These are phyloP conservation scores for Russula vinacea DNA, from an alignment of 768 basidiomycete species.

Conservation along the genomic window DNA sequence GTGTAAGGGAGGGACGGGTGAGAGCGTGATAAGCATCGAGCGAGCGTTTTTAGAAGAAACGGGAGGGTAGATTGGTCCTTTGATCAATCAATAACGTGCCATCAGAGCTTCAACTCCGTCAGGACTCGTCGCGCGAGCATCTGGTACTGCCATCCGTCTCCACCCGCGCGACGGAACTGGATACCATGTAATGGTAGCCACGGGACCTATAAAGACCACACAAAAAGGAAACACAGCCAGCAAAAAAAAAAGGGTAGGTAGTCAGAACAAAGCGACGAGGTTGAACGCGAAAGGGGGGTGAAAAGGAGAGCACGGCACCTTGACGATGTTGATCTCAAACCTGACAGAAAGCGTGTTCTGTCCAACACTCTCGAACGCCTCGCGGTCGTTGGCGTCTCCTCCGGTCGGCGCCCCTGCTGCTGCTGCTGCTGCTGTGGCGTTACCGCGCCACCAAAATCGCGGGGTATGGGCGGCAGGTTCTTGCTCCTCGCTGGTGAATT, in stretches of 20 bases:
- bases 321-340: slow-evolving; percentile 97
- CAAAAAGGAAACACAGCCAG: background rate
- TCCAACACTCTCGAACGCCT: slow-evolving; percentile 69
- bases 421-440: slow-evolving; percentile 30
- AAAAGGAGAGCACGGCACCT: slow-evolving; percentile 47
- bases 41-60: background rate
- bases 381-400: slow-evolving; percentile 51
- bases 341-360: slow-evolving; percentile 81
- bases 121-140: slow-evolving; percentile 87
- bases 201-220: slow-evolving; percentile 58
- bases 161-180: slow-evolving; percentile 86
- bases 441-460: slow-evolving; percentile 48
- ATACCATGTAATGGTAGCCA: slow-evolving; percentile 92
- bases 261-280: slow-evolving; percentile 31
- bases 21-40: slow-evolving; percentile 1
- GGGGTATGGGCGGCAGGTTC: slow-evolving; percentile 76
- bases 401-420: slow-evolving; percentile 47
- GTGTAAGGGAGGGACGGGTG: background rate
- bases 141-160: slow-evolving; percentile 96
- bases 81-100: background rate
- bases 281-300: background rate
- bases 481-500: slow-evolving; percentile 59
- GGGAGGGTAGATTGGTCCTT: background rate
- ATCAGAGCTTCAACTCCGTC: slow-evolving; percentile 80
- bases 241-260: background rate